A percentile compares a stretch with the other conserved stretches of the same genome.
phyloP scores from a whole-genome alignment of 768 basidiomycete genomes.

The Naematelia aurantialba region DNA sequence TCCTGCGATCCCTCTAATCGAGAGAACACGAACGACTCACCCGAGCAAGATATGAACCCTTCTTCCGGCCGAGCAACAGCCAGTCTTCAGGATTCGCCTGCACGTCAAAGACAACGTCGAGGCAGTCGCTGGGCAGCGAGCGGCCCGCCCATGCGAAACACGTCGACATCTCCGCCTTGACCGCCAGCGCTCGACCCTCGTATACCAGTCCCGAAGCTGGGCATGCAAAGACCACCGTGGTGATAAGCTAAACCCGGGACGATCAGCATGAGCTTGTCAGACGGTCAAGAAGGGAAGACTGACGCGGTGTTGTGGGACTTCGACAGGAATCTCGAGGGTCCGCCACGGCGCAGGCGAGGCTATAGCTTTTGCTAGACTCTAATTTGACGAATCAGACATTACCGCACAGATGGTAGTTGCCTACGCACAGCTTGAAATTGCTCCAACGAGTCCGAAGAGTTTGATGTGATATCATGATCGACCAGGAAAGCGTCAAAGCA shows the following conservation, averaged over 20 bases:
- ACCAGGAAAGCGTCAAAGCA: not conserved
- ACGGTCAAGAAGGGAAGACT: constrained; percentile 49
- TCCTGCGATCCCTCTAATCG: too few species aligned
- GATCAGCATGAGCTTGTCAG: too few species aligned
- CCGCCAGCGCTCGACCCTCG: constrained; percentile 81
- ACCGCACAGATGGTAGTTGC: too few species aligned
- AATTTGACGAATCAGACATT: too few species aligned
- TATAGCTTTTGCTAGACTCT: not conserved
- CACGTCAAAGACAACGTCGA: constrained; percentile 68
- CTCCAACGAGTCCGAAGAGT: not conserved
- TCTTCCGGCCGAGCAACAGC: constrained; percentile 83
- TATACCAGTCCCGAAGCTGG: constrained; percentile 56
- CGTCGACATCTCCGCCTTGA: constrained; percentile 63
- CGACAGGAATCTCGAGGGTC: constrained; percentile 75
- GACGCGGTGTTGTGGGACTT: constrained; percentile 76
- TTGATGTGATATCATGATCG: not conserved
- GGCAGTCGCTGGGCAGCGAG: not conserved
- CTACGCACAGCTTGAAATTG: too few species aligned
- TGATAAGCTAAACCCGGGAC: too few species aligned
- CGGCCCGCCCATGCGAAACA: constrained; percentile 71
- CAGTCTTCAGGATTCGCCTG: constrained; percentile 71
- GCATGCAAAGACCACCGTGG: not conserved
- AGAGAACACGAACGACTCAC: too few species aligned
- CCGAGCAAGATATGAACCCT: constrained; percentile 72
- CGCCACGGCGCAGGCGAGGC: constrained; percentile 56